Evolutionary conservation across 2,329 filamentous ascomycete genomes (phyloP).

Genomic region (Colletotrichum salicis): DNA sequence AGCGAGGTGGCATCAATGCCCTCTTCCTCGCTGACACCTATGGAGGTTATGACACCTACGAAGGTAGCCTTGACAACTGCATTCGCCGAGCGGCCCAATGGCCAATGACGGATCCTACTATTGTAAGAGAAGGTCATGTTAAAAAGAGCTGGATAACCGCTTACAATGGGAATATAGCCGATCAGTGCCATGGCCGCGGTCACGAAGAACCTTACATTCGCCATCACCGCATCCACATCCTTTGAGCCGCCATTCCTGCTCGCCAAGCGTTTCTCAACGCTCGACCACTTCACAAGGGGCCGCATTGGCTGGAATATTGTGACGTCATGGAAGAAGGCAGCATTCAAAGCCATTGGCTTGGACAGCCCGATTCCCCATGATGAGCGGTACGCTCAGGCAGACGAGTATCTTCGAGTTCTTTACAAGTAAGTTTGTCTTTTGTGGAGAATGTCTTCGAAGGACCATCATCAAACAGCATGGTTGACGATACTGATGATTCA

Average conservation of each 20-base stretch:
- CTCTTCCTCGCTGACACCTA: constrained; percentile 75
- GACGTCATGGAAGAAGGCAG: constrained; percentile 66
- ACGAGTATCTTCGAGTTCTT: constrained; percentile 69
- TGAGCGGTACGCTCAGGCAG: constrained; percentile 68
- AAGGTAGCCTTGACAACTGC: constrained; percentile 68
- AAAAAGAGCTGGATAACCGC: accelerated
- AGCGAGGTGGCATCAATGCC: constrained; percentile 71
- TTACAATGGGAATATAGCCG: constrained; percentile 50
- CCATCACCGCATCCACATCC: constrained; percentile 70
- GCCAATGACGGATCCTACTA: constrained; percentile 72
- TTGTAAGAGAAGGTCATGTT: constrained; percentile 53
- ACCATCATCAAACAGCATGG: background rate
- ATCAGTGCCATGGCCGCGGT: constrained; percentile 75
- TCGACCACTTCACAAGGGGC: constrained; percentile 71
- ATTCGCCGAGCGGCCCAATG: constrained; percentile 72
- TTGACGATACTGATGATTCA: background rate
- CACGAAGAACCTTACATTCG: constrained; percentile 71
- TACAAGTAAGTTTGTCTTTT: constrained; percentile 62
- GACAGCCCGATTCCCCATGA: constrained; percentile 69
- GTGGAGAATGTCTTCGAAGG: background rate
- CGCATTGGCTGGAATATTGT: constrained; percentile 76
- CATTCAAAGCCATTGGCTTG: constrained; percentile 70
- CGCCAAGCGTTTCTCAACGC: constrained; percentile 69
- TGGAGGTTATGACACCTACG: constrained; percentile 71
- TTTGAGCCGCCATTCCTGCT: constrained; percentile 72